These are phyloP conservation scores for Cercospora zeina DNA, from an alignment of 2,329 filamentous ascomycete genomes.

Conservation along the genomic window DNA sequence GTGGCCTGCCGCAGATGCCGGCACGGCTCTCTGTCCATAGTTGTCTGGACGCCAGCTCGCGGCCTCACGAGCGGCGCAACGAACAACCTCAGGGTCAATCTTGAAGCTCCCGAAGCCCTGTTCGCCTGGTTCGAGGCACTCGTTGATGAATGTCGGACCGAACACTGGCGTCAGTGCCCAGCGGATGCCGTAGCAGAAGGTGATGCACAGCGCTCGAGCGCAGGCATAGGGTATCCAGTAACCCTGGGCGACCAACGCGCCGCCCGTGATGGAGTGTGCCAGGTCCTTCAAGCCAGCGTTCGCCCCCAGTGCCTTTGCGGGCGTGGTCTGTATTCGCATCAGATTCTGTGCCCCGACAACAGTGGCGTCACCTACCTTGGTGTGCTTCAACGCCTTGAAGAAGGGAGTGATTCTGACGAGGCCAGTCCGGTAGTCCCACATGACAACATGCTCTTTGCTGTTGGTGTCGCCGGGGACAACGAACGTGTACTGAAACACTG, in stretches of 20 bases:
- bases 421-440: slow-evolving; percentile 97
- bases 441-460: slow-evolving; percentile 58
- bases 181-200: slow-evolving; percentile 83
- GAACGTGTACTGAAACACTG: slow-evolving; percentile 85
- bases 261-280: slow-evolving; percentile 91
- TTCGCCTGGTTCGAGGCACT: slow-evolving; percentile 66
- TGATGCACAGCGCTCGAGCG: slow-evolving; percentile 81
- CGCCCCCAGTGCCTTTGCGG: slow-evolving; percentile 68
- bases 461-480: slow-evolving; percentile 63
- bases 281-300: slow-evolving; percentile 87
- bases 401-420: slow-evolving; percentile 91
- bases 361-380: slow-evolving; percentile 65
- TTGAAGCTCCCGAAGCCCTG: slow-evolving; percentile 55
- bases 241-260: slow-evolving; percentile 85
- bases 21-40: neutral
- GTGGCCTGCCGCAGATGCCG: slow-evolving; percentile 5
- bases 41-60: slow-evolving; percentile 38
- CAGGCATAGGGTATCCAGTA: slow-evolving; percentile 96
- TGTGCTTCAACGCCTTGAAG: slow-evolving; percentile 85
- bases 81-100: slow-evolving; percentile 45
- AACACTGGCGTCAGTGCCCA: slow-evolving; percentile 88
- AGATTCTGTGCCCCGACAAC: slow-evolving; percentile 18
- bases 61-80: slow-evolving; percentile 43
- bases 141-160: slow-evolving; percentile 72
- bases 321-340: slow-evolving; percentile 67